Evolutionary conservation across 495 filamentous ascomycete genomes (phyloP).

Genomic region (Oidiodendron maius): DNA sequence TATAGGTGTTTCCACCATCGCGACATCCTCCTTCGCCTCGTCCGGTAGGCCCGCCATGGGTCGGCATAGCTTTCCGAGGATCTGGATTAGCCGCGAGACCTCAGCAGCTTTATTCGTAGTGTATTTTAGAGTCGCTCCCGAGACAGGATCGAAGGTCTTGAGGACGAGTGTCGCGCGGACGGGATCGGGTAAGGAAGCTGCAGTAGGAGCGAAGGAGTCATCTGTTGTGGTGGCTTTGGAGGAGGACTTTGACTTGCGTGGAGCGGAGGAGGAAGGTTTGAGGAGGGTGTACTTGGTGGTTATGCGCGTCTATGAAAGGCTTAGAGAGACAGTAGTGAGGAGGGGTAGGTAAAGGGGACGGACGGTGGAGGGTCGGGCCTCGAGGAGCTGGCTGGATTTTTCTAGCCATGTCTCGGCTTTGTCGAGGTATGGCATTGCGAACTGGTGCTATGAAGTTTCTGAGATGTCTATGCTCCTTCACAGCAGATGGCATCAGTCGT

Average conservation of each 20-base stretch:
- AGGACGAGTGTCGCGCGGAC: conserved; percentile 62
- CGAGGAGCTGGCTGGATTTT: conserved; percentile 28
- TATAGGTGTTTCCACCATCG: conserved; percentile 30
- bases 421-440: conserved; percentile 22
- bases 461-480: no score
- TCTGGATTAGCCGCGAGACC: conserved; percentile 72
- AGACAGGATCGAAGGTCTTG: conserved; percentile 83
- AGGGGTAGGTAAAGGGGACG: conserved; percentile 4
- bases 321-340: conserved; percentile 4
- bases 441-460: not conserved
- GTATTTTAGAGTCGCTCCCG: conserved; percentile 84
- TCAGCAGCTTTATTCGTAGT: conserved; percentile 86
- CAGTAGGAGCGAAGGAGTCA: not conserved
- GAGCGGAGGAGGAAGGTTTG: conserved; percentile 23
- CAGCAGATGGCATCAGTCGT: no score
- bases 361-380: conserved; percentile 25
- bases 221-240: conserved; percentile 4
- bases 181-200: conserved; percentile 3
- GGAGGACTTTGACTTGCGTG: conserved; percentile 15
- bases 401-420: conserved; percentile 25
- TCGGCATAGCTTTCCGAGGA: conserved; percentile 60
- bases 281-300: conserved; percentile 79
- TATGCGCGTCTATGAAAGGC: conserved; percentile 59
- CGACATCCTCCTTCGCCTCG: conserved; percentile 29
- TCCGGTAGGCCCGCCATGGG: conserved; percentile 58